Base-by-base conservation (phyloP, 164 flowering plant genomes). In the Tinospora cordifolia region DNA sequence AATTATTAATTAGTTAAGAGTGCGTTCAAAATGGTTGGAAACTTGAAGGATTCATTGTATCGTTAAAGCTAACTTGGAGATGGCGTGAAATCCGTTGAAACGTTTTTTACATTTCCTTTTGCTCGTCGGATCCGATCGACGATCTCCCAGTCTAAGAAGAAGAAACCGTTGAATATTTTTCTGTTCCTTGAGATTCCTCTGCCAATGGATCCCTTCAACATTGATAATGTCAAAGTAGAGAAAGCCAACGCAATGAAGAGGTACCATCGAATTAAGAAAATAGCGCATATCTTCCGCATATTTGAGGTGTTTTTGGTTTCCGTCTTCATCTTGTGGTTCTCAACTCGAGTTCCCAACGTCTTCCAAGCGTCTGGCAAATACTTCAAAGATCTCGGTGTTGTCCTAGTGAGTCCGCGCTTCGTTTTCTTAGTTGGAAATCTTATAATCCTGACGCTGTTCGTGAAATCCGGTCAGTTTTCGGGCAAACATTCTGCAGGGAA, bases 391-490 rank as follows among this genome's bases (percentile, higher is more conserved):
- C 34, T 84, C 21, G 72, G 75, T 3, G 65, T 66, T 36, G 19
- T 74, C 19, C 51, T 84, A 4, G 64, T 74, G 6, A 84, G 84
- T 63, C 90, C 90, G 21, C 72, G 78, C 7, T 83, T 87, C 39
- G 85, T 87, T 8, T 89, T 89, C 79, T 25, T 89, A 1, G 11
- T 87, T 44, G 90, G 92, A 3, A 89, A 89, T 78, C 87, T 75
- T 63, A 64, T 87, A 72, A 66, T 86, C 73, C 51, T 83, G 38
- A 84, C 67, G 5, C 80, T 89, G 19, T 77, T 87, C 12, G 78
- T 73, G 12, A 86, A 85, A 57, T 85, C 89, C 21, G 88, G 89
- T n/a, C 72, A 73, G 73, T 78, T 76, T 36, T 78, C 82, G 0
- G 54, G 68, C 44, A 70, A 68, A 21, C 65, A 68, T 8, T 12